Evolutionary conservation across 2,329 filamentous ascomycete species (phyloP), one percentile per base, ranked within the genome.

Genomic region (Hypoxylon sp.): DNA sequence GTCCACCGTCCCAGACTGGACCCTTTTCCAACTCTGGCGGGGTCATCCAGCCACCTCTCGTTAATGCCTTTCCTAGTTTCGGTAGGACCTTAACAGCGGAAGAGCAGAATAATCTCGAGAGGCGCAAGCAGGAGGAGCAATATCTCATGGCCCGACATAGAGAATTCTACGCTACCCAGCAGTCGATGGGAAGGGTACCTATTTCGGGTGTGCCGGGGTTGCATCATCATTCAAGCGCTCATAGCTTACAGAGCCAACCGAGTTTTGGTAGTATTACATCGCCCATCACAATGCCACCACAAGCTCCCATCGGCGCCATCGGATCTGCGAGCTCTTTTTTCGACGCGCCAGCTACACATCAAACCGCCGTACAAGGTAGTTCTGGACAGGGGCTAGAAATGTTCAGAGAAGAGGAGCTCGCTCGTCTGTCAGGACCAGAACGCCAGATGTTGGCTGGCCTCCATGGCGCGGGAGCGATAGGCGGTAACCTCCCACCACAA

Each of bases 111-210:
- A 97, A 97, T 41, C 84, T 99, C 1, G 96, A 99, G 82, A 89
- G 96, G 59, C 88, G 96, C 57, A 99, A 99, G 83, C 96, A 99
- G 79, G 96, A 99, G 80, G 97, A 99, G 77, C 96, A 99, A 78
- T 97, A 96, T 78, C 85, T 97, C 36, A 97, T 98, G 89, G 96
- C 97, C 49, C 91, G 96, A 45, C 96, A 99, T 79, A 93, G 97
- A 73, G 96, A 99, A 78, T 93, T 93, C 73, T 87, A 98, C 60
- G 92, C 94, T 69, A 92, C 94, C 70, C 94, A 97, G 76, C 94
- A 97, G 75, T 86, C 88, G 5, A 89, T 94, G 65, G 85, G 90
- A 55, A 91, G 94, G 77, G 91, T 93, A 77, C 90, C 90, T 60
- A 85, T 91, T 74, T 87, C 86, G 58, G 84, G 84, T 49, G 83